These are phyloP conservation scores for Amborella trichopoda DNA, from an alignment of 164 flowering plant species.

Conservation along the genomic window DNA sequence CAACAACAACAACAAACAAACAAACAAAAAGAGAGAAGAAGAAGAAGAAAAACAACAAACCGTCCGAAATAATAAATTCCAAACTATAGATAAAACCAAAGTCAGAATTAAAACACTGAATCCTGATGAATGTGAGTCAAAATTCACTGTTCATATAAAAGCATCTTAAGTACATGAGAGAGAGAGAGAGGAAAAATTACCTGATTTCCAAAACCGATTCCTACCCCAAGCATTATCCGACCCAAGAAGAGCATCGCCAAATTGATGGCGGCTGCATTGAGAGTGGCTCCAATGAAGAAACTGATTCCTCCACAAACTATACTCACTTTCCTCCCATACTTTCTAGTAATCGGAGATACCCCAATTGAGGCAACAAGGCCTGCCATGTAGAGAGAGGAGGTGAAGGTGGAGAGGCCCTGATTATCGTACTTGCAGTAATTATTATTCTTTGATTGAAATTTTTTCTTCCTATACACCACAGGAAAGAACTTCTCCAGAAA, in stretches of 20 bases:
- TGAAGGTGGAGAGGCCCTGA: slow-evolving; percentile 73
- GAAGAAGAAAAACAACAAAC: no score
- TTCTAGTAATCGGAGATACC: slow-evolving; percentile 68
- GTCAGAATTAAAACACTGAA: no score
- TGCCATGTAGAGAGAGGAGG: slow-evolving; percentile 84
- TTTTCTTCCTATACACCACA: slow-evolving; percentile 35
- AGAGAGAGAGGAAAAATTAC: slow-evolving; percentile 12
- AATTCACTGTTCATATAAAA: no score
- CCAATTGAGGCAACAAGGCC: slow-evolving; percentile 62
- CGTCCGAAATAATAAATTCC: no score
- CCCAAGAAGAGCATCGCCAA: slow-evolving; percentile 72
- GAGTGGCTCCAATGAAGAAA: slow-evolving; percentile 59
- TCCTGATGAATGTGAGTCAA: no score
- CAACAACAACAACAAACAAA: no score
- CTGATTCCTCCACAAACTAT: slow-evolving; percentile 70
- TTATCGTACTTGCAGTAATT: slow-evolving; percentile 86
- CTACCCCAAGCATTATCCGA: slow-evolving; percentile 87
- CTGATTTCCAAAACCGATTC: slow-evolving; percentile 96
- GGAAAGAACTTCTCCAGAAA: slow-evolving; percentile 69
- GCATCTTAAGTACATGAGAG: neutral
- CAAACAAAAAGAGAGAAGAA: no score
- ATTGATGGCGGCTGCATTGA: slow-evolving; percentile 60
- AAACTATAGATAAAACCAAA: no score
- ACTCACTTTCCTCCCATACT: slow-evolving; percentile 56
- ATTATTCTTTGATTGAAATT: slow-evolving; percentile 38